These are phyloP conservation scores for Calycina herbarum DNA, from an alignment of 2,329 filamentous ascomycete species.

Conservation along the genomic window DNA sequence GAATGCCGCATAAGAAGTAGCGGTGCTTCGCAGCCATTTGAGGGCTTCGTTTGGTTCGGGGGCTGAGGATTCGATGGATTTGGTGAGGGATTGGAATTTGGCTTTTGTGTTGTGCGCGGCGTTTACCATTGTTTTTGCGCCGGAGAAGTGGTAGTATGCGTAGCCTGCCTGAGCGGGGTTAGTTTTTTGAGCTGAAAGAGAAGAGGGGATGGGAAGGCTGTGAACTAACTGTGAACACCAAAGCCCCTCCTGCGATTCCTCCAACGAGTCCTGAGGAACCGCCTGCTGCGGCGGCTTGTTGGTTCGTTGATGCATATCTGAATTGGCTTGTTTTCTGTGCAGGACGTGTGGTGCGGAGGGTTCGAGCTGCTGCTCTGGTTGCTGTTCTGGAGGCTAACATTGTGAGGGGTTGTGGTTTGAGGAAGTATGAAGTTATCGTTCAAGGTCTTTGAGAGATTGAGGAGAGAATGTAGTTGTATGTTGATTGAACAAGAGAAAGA, in stretches of 20 bases:
- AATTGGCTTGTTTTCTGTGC: conserved; percentile 34
- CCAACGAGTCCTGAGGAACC: conserved; percentile 46
- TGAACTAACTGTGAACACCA: conserved; percentile 42
- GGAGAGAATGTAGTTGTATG: background rate
- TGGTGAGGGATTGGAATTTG: conserved; percentile 56
- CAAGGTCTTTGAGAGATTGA: background rate
- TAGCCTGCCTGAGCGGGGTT: conserved; percentile 43
- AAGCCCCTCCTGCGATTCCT: conserved; percentile 49
- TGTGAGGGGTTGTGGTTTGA: background rate
- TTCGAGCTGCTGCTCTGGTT: conserved; percentile 20
- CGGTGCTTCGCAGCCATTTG: conserved; percentile 63
- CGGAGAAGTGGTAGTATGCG: conserved; percentile 54
- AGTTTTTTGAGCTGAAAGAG: conserved; percentile 4
- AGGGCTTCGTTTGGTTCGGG: conserved; percentile 68
- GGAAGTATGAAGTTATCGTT: background rate
- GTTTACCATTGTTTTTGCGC: conserved; percentile 43
- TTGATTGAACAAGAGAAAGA: background rate
- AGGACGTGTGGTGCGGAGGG: conserved; percentile 24
- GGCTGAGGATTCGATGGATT: conserved; percentile 40
- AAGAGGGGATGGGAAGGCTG: background rate
- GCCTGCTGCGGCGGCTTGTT: conserved; percentile 29
- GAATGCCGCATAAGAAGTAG: conserved; percentile 68
- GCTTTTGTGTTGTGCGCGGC: conserved; percentile 56
- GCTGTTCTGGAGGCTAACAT: conserved; percentile 35
- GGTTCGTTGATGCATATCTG: conserved; percentile 28